Conservation (phyloP, 768 basidiomycete genomes). For the Russula sp. region DNA sequence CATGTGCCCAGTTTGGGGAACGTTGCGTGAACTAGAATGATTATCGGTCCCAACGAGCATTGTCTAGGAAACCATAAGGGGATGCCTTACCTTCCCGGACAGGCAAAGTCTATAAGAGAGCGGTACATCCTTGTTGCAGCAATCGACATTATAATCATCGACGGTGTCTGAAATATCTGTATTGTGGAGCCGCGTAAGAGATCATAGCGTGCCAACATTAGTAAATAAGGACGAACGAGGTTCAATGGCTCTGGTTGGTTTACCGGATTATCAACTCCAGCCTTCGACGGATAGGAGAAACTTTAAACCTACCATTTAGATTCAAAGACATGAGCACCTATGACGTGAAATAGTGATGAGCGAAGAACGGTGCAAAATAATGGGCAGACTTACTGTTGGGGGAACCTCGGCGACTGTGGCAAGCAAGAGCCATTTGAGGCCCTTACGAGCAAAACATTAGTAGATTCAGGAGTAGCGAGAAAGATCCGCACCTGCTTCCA, state of each 20-base stretch:
- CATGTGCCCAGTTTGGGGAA: not conserved
- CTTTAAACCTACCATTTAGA: not conserved
- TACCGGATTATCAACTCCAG: not conserved
- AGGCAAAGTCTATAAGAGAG: not conserved
- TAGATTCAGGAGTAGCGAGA: not conserved
- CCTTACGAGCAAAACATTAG: not conserved
- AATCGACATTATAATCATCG: not conserved
- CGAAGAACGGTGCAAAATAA: not conserved
- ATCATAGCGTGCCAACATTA: not conserved
- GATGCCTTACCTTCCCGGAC: not conserved
- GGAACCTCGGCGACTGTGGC: not conserved
- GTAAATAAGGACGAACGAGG: not conserved
- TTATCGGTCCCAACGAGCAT: not conserved
- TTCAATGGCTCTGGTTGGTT: not conserved
- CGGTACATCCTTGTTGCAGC: not conserved
- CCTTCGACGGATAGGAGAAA: not conserved
- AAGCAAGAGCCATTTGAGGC: constrained; percentile 16
- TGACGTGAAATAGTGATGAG: not conserved
- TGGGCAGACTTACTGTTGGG: not conserved
- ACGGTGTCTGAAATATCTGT: not conserved
- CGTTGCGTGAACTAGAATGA: not conserved
- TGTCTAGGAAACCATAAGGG: not conserved
- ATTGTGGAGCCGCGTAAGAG: not conserved
- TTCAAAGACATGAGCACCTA: constrained; percentile 13
- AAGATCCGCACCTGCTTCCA: constrained; percentile 10